Evolutionary conservation across 139 green algal species (phyloP).

Genomic region (Chlorella sp.): DNA sequence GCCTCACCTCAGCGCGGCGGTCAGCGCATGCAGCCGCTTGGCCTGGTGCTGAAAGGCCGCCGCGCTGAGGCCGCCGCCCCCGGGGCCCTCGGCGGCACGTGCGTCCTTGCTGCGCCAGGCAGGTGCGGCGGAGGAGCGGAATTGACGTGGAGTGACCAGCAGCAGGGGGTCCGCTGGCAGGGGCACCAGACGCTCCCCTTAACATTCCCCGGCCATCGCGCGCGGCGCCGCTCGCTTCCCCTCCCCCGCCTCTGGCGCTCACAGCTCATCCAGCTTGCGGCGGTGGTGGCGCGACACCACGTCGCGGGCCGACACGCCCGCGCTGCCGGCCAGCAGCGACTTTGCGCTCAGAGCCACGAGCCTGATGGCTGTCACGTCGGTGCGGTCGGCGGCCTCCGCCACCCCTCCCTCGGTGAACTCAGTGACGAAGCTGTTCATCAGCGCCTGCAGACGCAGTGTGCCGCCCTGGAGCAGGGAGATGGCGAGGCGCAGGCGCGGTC

Average conservation of each 20-base stretch:
- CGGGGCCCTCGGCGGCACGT: neutral
- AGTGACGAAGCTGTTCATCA: slow-evolving; percentile 14
- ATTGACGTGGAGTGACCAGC: neutral
- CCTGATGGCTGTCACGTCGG: neutral
- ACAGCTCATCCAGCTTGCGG: neutral
- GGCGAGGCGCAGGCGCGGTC: neutral
- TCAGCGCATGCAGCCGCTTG: no score
- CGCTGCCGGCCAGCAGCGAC: neutral
- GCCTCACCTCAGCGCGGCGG: no score
- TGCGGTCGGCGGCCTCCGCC: neutral
- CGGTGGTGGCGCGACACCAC: neutral
- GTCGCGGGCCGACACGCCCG: neutral
- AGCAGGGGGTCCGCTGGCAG: neutral
- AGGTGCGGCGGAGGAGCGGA: neutral
- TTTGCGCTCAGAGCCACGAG: slow-evolving; percentile 4
- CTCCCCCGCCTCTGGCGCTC: no score
- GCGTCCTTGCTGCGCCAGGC: neutral
- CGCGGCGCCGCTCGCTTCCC: no score
- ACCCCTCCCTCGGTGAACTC: neutral
- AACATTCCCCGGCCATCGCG: neutral
- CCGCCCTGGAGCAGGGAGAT: neutral
- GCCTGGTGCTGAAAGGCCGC: no score
- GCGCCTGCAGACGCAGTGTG: slow-evolving; percentile 6
- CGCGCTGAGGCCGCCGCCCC: no score
- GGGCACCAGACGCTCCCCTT: neutral